phyloP scores from a whole-genome alignment of 1,284 basidiomycete species.

The Pisolithus thermaeus region DNA sequence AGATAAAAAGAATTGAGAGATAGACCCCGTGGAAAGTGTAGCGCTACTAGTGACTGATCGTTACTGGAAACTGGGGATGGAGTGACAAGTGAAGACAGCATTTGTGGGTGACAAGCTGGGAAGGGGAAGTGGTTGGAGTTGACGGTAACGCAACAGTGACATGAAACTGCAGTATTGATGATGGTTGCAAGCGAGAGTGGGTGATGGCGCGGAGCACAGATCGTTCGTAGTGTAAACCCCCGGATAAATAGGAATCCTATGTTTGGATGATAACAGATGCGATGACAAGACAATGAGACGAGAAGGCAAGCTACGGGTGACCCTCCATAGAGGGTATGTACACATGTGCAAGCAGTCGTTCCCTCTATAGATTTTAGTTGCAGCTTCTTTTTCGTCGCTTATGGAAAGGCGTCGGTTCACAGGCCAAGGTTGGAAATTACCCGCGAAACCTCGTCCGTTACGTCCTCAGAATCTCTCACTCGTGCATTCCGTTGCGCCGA shows the following conservation, averaged over 20 bases:
- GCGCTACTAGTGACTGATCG: background rate
- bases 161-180: background rate
- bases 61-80: slow-evolving; percentile 23
- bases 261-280: slow-evolving; percentile 21
- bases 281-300: slow-evolving; percentile 11
- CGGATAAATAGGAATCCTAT: slow-evolving; percentile 31
- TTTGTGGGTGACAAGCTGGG: slow-evolving; percentile 18
- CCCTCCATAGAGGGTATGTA: background rate
- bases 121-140: slow-evolving; percentile 7
- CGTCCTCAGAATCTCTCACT: slow-evolving; percentile 49
- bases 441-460: slow-evolving; percentile 66
- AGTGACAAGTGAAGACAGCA: slow-evolving; percentile 19
- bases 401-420: slow-evolving; percentile 29
- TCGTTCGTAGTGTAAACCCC: slow-evolving; percentile 23
- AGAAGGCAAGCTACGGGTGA: slow-evolving; percentile 10
- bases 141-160: background rate
- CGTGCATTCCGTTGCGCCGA: slow-evolving; percentile 42
- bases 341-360: background rate
- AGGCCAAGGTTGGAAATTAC: slow-evolving; percentile 75
- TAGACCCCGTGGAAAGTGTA: background rate
- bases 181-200: background rate
- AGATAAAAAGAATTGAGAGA: slow-evolving; percentile 12
- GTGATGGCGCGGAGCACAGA: slow-evolving; percentile 10
- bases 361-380: background rate
- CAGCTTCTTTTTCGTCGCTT: background rate